Conservation (phyloP, 192 early-diverging fungal genomes). For the Piromyces sp. region DNA sequence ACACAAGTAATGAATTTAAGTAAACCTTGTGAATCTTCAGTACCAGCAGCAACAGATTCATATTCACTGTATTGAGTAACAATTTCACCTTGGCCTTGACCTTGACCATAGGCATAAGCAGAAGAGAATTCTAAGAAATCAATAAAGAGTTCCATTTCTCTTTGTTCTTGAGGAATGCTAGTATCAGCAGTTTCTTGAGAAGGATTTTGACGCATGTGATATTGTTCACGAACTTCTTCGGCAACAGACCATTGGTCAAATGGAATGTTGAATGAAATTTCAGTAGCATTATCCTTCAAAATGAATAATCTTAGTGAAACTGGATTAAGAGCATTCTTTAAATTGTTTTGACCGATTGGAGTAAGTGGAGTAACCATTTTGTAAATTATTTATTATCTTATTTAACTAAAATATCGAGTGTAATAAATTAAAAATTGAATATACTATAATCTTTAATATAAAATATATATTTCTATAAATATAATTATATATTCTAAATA, state of each 20-base stretch:
- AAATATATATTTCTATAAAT: too few relatives aligned
- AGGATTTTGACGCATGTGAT: not conserved
- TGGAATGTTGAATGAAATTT: not conserved
- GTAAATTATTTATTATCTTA: too few relatives aligned
- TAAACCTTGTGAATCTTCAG: not conserved
- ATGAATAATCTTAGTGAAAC: not conserved
- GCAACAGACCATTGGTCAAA: not conserved
- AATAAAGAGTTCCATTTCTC: not conserved
- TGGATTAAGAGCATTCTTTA: not conserved
- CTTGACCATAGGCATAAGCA: not conserved
- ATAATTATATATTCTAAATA: too few relatives aligned
- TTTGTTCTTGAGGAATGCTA: not conserved
- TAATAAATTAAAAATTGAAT: too few relatives aligned
- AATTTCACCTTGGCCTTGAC: not conserved
- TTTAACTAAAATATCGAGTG: too few relatives aligned
- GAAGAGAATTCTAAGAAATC: not conserved
- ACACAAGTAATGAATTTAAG: not conserved
- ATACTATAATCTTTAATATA: too few relatives aligned
- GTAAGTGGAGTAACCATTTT: not conserved
- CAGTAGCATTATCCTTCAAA: not conserved
- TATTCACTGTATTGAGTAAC: not conserved
- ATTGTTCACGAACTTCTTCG: not conserved
- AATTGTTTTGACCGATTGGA: not conserved
- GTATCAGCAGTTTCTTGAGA: not conserved
- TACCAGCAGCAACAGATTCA: not conserved